Evolutionary conservation across 2,329 filamentous ascomycete genomes (phyloP).

Genomic region (Monosporascus sp.): DNA sequence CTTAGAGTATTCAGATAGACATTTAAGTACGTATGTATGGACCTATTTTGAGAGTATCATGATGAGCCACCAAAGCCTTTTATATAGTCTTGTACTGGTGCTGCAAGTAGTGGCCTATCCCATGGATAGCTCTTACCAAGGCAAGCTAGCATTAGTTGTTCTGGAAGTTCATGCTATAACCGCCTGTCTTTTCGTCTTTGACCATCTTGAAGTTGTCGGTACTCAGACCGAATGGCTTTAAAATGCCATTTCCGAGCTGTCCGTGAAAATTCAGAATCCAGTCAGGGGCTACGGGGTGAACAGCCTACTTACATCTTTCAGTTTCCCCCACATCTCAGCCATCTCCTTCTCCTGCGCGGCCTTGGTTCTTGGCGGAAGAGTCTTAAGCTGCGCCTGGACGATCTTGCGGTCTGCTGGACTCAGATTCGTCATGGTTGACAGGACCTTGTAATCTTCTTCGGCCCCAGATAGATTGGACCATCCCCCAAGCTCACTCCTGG

Average conservation of each 20-base stretch:
- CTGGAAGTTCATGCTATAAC: constrained; percentile 90
- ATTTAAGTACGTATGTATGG: too few relatives aligned
- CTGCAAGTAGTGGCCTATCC: too few relatives aligned
- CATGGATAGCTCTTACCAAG: not conserved
- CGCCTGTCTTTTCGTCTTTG: constrained; percentile 82
- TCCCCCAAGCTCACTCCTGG: constrained; percentile 63
- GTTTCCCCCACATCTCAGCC: constrained; percentile 95
- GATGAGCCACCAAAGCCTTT: too few relatives aligned
- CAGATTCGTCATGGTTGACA: constrained; percentile 57
- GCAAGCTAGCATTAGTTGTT: constrained; percentile 8
- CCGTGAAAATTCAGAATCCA: not conserved
- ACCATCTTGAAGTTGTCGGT: constrained; percentile 94
- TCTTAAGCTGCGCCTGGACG: constrained; percentile 60
- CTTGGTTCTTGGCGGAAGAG: constrained; percentile 65
- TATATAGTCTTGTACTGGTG: too few relatives aligned
- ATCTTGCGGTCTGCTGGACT: constrained; percentile 60
- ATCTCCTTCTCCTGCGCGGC: constrained; percentile 81
- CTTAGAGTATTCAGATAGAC: too few relatives aligned
- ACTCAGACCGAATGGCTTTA: constrained; percentile 89
- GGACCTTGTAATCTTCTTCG: constrained; percentile 69
- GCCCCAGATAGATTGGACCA: constrained; percentile 80
- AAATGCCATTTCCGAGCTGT: constrained; percentile 78
- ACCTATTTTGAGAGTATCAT: too few relatives aligned
- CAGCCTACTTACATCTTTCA: constrained; percentile 62
- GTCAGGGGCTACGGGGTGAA: constrained; percentile 5